Percentiles rank a stretch among this genome's conserved stretches.
phyloP scores from a whole-genome alignment of 805 yeast species.

The Pichia rugopelliculosa region DNA sequence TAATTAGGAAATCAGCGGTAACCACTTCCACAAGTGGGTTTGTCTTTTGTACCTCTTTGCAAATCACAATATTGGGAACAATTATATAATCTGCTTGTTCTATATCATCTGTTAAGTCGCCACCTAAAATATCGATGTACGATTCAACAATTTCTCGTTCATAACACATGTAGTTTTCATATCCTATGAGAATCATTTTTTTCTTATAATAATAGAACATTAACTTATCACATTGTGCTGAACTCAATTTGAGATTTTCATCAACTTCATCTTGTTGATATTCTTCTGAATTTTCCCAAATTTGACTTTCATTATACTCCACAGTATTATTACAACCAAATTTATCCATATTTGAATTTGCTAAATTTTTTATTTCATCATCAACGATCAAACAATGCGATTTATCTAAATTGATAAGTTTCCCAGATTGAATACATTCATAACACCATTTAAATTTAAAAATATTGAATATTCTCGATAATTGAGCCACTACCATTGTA shows the following conservation, averaged over 20 bases:
- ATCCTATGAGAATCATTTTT: neutral
- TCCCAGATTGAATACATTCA: constrained; percentile 45
- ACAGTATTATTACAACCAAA: constrained; percentile 56
- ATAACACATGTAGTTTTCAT: neutral
- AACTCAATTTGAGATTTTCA: neutral
- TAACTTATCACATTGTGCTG: neutral
- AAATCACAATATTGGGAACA: neutral
- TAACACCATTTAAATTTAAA: constrained; percentile 65
- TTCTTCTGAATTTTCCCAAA: constrained; percentile 5
- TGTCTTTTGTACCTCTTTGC: neutral
- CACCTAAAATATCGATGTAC: constrained; percentile 7
- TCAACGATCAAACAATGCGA: constrained; percentile 36
- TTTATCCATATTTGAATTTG: constrained; percentile 39
- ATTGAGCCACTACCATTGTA: constrained; percentile 32
- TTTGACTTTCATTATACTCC: neutral
- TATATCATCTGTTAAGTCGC: neutral
- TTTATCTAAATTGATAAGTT: constrained; percentile 52
- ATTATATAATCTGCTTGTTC: neutral
- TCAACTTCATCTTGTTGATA: neutral
- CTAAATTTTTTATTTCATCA: constrained; percentile 13
- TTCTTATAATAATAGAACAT: neutral
- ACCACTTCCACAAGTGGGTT: neutral
- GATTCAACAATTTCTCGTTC: constrained; percentile 1
- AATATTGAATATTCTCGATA: constrained; percentile 45
- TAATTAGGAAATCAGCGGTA: neutral